Evolutionary conservation across 176 grass and related monocot species (phyloP).

Genomic region (Oryza glaberrima): DNA sequence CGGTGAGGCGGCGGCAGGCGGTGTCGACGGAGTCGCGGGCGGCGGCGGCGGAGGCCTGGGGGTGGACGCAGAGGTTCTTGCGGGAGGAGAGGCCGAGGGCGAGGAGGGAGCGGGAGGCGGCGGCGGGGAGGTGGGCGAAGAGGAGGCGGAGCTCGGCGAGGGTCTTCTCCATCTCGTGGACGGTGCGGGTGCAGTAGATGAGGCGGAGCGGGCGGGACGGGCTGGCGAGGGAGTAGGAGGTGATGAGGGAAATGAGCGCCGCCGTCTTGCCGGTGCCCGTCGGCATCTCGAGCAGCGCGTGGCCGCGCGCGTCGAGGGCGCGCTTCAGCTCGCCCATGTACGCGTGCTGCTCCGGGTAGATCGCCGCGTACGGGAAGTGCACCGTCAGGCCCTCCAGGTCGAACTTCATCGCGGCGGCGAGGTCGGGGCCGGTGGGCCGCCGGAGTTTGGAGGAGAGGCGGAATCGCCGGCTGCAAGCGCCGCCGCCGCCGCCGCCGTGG

Average conservation of each 20-base stretch:
- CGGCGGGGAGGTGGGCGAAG: conserved; percentile 55
- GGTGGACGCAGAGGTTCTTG: conserved; percentile 94
- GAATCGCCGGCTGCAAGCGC: neutral
- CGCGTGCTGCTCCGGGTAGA: conserved; percentile 94
- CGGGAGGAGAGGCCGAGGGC: conserved; percentile 78
- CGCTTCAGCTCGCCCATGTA: conserved; percentile 97
- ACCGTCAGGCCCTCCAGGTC: conserved; percentile 71
- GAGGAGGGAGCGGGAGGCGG: conserved; percentile 57
- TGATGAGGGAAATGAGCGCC: conserved; percentile 84
- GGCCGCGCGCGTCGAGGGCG: conserved; percentile 86
- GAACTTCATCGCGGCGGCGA: conserved; percentile 53
- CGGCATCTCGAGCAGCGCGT: conserved; percentile 94
- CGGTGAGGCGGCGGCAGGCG: conserved; percentile 84
- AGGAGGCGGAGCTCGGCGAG: conserved; percentile 89
- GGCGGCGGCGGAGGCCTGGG: conserved; percentile 62
- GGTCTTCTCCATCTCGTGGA: conserved; percentile 99
- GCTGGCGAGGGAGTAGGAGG: conserved; percentile 70
- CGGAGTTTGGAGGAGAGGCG: neutral
- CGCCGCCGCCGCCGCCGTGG: conserved; percentile 12
- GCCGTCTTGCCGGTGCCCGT: conserved; percentile 97
- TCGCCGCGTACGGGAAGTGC: conserved; percentile 87
- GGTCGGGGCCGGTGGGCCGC: neutral
- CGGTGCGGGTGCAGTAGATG: conserved; percentile 96
- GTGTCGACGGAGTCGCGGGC: conserved; percentile 89
- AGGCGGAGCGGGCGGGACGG: conserved; percentile 63